A percentile compares a stretch with the other conserved stretches of the same genome.
phyloP scores from a whole-genome alignment of 805 yeast species.

The Starmera quercuum region DNA sequence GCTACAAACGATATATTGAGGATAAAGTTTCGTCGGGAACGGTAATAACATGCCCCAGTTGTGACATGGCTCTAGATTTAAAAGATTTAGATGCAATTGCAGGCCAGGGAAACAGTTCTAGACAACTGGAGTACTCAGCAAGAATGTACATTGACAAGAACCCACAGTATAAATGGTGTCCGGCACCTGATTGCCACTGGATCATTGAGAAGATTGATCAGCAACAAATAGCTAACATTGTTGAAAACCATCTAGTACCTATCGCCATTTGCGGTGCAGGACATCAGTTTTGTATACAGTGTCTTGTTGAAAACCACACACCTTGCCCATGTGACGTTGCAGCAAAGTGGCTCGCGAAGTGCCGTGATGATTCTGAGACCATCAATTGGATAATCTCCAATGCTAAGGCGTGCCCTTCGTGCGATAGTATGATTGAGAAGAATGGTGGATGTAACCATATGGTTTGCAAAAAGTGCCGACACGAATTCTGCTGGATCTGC shows the following conservation, averaged over 20 bases:
- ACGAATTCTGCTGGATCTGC: conserved; percentile 95
- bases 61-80: conserved; percentile 31
- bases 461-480: conserved; percentile 70
- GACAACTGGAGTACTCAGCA: conserved; percentile 28
- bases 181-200: conserved; percentile 69
- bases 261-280: conserved; percentile 58
- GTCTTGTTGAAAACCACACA: conserved; percentile 68
- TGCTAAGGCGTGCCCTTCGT: conserved; percentile 82
- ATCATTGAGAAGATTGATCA: conserved; percentile 35
- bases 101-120: conserved; percentile 25
- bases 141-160: conserved; percentile 46
- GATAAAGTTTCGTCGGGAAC: conserved; percentile 34
- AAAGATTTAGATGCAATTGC: conserved; percentile 33
- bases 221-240: conserved; percentile 5
- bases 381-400: conserved; percentile 79
- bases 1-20: conserved; percentile 57
- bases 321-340: conserved; percentile 79
- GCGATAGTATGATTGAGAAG: conserved; percentile 75
- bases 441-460: conserved; percentile 98
- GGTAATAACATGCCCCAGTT: conserved; percentile 60
- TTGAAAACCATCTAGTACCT: conserved; percentile 35
- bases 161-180: conserved; percentile 64
- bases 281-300: conserved; percentile 73
- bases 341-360: conserved; percentile 65
- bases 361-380: conserved; percentile 84